Conservation (phyloP, 1,284 basidiomycete species). For the Porodaedalea pini region DNA sequence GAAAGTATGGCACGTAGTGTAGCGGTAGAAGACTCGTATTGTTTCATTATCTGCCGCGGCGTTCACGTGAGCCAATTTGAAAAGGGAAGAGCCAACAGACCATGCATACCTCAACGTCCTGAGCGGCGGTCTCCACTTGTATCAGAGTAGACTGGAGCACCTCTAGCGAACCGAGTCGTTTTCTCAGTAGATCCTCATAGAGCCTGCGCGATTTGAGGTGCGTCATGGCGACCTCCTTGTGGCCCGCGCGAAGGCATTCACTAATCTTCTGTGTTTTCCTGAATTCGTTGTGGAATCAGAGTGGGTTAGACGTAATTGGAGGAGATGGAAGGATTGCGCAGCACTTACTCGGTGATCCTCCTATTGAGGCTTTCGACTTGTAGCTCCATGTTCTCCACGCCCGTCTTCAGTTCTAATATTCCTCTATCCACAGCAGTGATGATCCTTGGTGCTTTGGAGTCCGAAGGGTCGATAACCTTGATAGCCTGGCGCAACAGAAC, state of each 20-base stretch:
- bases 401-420: slow-evolving; percentile 71
- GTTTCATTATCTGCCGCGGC: slow-evolving; percentile 69
- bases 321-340: not conserved
- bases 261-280: slow-evolving; percentile 70
- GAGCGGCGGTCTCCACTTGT: slow-evolving; percentile 83
- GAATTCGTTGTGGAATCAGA: not conserved
- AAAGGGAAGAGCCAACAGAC: not conserved
- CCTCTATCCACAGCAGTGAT: slow-evolving; percentile 70
- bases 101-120: slow-evolving; percentile 73
- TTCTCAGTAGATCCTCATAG: slow-evolving; percentile 72
- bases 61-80: not conserved
- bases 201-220: slow-evolving; percentile 79
- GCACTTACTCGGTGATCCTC: slow-evolving; percentile 63
- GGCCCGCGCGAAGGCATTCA: slow-evolving; percentile 60
- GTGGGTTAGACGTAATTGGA: not conserved
- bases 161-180: slow-evolving; percentile 70
- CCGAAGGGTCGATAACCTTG: slow-evolving; percentile 57
- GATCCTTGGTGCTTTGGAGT: slow-evolving; percentile 22
- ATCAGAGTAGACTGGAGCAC: slow-evolving; percentile 76
- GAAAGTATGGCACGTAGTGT: slow-evolving; percentile 75
- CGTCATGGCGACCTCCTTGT: slow-evolving; percentile 69
- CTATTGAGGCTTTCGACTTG: slow-evolving; percentile 66
- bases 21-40: slow-evolving; percentile 77
- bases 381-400: slow-evolving; percentile 57
- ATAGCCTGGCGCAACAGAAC: slow-evolving; percentile 58